phyloP scores from a whole-genome alignment of 169 alveolate genomes.

The Plasmodium inui region DNA sequence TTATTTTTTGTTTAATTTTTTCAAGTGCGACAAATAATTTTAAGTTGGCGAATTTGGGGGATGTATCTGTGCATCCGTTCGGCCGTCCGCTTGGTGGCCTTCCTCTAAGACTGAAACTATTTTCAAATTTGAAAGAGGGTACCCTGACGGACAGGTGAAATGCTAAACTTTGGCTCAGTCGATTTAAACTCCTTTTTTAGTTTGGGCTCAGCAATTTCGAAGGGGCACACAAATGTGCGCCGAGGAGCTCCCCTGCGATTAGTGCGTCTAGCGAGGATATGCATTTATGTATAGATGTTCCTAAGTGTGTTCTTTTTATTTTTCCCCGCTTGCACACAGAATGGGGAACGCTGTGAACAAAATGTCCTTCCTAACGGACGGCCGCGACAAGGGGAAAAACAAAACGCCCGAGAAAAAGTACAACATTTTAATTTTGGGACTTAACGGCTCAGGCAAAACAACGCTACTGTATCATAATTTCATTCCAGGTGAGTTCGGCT shows the following conservation, averaged over 20 bases:
- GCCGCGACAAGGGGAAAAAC: not conserved
- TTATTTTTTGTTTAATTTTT: constrained; percentile 9
- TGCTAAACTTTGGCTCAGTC: not conserved
- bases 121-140: not conserved
- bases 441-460: constrained; percentile 75
- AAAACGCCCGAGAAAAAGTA: constrained; percentile 25
- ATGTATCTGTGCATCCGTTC: not conserved
- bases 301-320: constrained; percentile 2
- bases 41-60: not conserved
- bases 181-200: not conserved
- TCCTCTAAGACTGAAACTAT: not conserved
- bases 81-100: not conserved
- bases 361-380: not conserved
- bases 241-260: not conserved
- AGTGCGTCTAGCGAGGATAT: not conserved
- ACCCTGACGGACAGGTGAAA: not conserved
- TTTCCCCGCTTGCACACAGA: constrained; percentile 11
- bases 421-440: constrained; percentile 73
- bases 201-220: not conserved
- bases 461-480: constrained; percentile 69
- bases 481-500: constrained; percentile 49
- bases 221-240: not conserved
- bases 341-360: constrained; percentile 65
- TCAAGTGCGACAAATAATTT: constrained; percentile 3
- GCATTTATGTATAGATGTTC: not conserved